Percentiles rank a stretch among this genome's conserved stretches.
Conservation (phyloP, 1,139 yeast species). For the Saccharomyces hybrid region DNA sequence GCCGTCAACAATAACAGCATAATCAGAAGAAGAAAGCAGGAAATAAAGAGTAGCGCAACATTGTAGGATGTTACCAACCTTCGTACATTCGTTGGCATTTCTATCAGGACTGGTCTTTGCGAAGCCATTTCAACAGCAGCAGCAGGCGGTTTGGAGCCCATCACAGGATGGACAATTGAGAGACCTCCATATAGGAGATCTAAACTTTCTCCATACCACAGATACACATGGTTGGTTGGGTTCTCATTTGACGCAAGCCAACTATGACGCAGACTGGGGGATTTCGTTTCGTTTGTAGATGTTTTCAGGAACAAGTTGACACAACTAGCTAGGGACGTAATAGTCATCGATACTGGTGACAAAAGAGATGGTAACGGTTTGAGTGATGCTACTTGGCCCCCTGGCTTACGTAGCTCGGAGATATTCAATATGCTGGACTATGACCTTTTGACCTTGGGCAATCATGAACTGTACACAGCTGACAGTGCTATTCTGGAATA, state of each 20-base stretch:
- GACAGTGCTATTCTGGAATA: constrained; percentile 62
- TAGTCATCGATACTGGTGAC: constrained; percentile 85
- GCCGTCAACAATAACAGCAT: not conserved
- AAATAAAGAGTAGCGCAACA: not conserved
- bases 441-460: constrained; percentile 80
- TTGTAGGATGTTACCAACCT: not conserved
- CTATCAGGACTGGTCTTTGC: not conserved
- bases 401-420: constrained; percentile 56
- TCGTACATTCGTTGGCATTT: not conserved
- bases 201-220: constrained; percentile 85
- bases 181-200: constrained; percentile 53
- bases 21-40: constrained; percentile 6
- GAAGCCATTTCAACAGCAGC: not conserved
- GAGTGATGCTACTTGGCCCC: constrained; percentile 67
- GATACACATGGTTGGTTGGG: constrained; percentile 96
- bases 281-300: constrained; percentile 61
- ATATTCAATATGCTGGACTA: constrained; percentile 62
- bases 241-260: constrained; percentile 72
- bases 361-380: constrained; percentile 89
- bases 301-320: constrained; percentile 42
- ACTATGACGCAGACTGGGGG: constrained; percentile 86
- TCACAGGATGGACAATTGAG: not conserved
- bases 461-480: constrained; percentile 81
- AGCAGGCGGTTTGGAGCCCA: not conserved
- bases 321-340: constrained; percentile 46